These are phyloP conservation scores for Daldinia sp. DNA, from an alignment of 2,329 filamentous ascomycete genomes.

Conservation along the genomic window DNA sequence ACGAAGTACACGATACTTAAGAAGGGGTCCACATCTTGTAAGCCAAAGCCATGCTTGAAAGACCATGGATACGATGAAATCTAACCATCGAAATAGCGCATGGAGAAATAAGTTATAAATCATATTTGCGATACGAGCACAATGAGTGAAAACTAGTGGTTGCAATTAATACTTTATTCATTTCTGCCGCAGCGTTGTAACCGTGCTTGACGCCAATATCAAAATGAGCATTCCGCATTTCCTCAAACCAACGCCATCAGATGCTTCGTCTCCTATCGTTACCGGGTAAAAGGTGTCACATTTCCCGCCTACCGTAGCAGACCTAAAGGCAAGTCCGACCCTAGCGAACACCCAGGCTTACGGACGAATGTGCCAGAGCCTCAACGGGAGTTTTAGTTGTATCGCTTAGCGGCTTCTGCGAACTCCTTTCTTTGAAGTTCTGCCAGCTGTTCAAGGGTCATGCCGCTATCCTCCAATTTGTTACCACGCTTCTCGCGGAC, in stretches of 20 bases:
- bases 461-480: conserved; percentile 93
- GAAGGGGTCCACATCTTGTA: no score
- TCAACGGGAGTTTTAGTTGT: conserved; percentile 29
- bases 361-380: conserved; percentile 4
- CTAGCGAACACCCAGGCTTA: conserved; percentile 9
- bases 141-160: background rate
- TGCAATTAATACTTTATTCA: conserved; percentile 16
- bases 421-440: conserved; percentile 92
- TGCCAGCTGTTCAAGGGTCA: conserved; percentile 89
- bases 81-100: no score
- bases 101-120: no score
- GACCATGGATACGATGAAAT: no score
- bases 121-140: background rate
- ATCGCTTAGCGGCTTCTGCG: conserved; percentile 54
- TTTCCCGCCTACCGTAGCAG: conserved; percentile 2
- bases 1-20: no score
- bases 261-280: conserved; percentile 22
- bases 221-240: conserved; percentile 21
- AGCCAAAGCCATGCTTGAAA: no score
- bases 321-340: background rate
- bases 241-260: conserved; percentile 32
- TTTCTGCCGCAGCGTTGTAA: conserved; percentile 9
- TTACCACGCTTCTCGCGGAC: conserved; percentile 96
- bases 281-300: background rate
- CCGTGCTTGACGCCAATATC: conserved; percentile 26